These are phyloP conservation scores for Stachybotrys chartarum DNA, from an alignment of 2,329 filamentous ascomycete species.

Conservation along the genomic window DNA sequence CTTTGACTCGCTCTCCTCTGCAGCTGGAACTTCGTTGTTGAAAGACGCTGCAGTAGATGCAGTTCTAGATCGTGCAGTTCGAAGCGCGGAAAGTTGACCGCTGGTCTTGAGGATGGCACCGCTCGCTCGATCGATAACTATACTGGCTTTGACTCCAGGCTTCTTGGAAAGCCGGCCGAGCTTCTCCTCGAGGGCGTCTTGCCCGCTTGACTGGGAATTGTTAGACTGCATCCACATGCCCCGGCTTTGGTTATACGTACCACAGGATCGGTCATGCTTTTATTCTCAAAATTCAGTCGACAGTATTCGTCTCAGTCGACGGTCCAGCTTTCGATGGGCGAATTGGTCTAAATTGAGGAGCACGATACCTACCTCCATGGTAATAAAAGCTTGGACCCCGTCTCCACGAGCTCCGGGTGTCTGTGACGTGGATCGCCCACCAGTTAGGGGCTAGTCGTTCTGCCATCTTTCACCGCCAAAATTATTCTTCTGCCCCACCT, in stretches of 20 bases:
- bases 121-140: slow-evolving; percentile 64
- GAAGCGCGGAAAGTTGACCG: slow-evolving; percentile 56
- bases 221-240: not conserved
- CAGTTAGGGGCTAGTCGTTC: slow-evolving; percentile 15
- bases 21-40: slow-evolving; percentile 33
- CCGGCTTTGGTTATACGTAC: not conserved
- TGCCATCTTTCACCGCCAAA: slow-evolving; percentile 40
- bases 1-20: slow-evolving; percentile 42
- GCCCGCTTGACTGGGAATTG: slow-evolving; percentile 30
- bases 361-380: not conserved
- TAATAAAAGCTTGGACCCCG: not conserved
- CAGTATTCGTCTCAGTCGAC: not conserved
- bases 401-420: not conserved
- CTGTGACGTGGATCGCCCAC: not conserved
- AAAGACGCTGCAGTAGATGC: slow-evolving; percentile 34
- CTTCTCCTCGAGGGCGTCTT: slow-evolving; percentile 57
- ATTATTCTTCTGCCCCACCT: slow-evolving; percentile 16
- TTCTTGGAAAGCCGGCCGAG: slow-evolving; percentile 69
- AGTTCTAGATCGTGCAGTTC: slow-evolving; percentile 27
- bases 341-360: not conserved
- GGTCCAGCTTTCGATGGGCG: not conserved
- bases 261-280: not conserved
- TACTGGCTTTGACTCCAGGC: slow-evolving; percentile 69
- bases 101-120: slow-evolving; percentile 70
- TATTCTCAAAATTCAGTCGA: not conserved